Base-by-base conservation (phyloP, 1,284 basidiomycete species). In the Cryptococcus hybrid region DNA sequence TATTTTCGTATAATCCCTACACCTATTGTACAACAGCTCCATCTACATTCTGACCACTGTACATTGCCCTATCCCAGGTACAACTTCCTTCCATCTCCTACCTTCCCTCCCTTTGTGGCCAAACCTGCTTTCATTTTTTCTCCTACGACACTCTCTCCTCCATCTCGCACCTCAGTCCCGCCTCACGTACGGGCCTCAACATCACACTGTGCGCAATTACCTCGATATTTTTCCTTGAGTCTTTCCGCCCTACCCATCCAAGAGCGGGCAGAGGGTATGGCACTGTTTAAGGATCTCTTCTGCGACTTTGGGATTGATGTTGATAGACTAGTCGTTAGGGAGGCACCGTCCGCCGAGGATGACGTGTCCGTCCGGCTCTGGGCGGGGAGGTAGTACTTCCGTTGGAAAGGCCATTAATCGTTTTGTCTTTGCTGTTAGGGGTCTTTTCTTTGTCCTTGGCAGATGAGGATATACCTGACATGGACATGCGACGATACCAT, bases 191-290 rank as follows among this genome's bases (percentile, higher is more conserved):
- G 0, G 90, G 90, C n/a, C 90, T 80, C 39, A 90, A 75, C 0
- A 88, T 90, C 52, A 86, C 86, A 63, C 85, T 85, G 71, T 86
- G 85, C n/a, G 76, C 73, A 18, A 86, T 69, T 34, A 88, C 78
- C 58, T 81, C 81, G 24, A 68, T 79, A 52, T 79, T 77, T 36
- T 56, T 52, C 72, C 74, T 76, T 12, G 48, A 58, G 30, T 57
- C 74, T 52, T 65, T 8, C 61, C 63, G 2, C 47, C 52, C 24
- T 62, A 71, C 51, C 74, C 71, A 43, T 61, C 59, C n/a, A 80
- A 64, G 12, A 59, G 52, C 3, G 78, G 79, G 57, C 74, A 74
- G 43, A 80, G 63, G 15, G 59, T 58, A 60, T 69, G 70, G 55
- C 73, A 76, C 12, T 68, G 68, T 44, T 71, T 58, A 6, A 81